phyloP scores from a whole-genome alignment of 768 basidiomycete species.

The Lyophyllum atratum region DNA sequence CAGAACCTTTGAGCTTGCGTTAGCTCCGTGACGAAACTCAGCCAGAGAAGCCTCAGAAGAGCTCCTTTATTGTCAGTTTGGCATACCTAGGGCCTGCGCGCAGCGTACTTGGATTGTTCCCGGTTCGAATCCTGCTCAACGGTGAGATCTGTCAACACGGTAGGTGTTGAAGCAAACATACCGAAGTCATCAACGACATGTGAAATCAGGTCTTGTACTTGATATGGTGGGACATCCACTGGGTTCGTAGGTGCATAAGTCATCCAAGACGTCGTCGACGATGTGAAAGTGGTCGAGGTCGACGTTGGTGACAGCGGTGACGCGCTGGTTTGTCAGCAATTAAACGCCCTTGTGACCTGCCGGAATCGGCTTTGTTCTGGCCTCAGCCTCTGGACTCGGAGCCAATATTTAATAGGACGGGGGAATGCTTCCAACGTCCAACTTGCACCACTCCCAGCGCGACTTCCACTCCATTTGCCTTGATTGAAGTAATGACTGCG shows the following conservation, averaged over 20 bases:
- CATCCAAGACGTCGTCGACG: slow-evolving; percentile 25
- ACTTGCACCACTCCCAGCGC: slow-evolving; percentile 1
- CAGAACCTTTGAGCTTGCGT: slow-evolving; percentile 54
- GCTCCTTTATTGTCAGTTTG: neutral
- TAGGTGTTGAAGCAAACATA: slow-evolving; percentile 8
- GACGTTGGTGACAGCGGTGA: neutral
- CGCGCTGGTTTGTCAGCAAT: slow-evolving; percentile 19
- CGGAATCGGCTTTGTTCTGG: neutral
- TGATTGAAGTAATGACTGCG: slow-evolving; percentile 29
- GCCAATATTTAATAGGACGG: slow-evolving; percentile 2
- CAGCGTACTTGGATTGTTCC: slow-evolving; percentile 39
- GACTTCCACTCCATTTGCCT: neutral
- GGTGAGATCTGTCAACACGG: slow-evolving; percentile 1
- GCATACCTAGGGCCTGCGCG: slow-evolving; percentile 60
- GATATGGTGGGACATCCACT: slow-evolving; percentile 63
- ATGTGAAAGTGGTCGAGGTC: slow-evolving; percentile 10
- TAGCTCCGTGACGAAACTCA: neutral
- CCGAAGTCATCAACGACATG: slow-evolving; percentile 29
- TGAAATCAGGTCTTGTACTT: slow-evolving; percentile 49
- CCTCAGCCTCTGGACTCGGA: neutral
- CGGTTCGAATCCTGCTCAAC: slow-evolving; percentile 6
- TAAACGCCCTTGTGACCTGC: slow-evolving; percentile 6
- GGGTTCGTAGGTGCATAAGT: slow-evolving; percentile 40
- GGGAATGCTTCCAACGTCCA: slow-evolving; percentile 10
- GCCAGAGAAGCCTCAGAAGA: neutral